phyloP scores from a whole-genome alignment of 2,329 filamentous ascomycete species.

The Ciborinia camelliae region DNA sequence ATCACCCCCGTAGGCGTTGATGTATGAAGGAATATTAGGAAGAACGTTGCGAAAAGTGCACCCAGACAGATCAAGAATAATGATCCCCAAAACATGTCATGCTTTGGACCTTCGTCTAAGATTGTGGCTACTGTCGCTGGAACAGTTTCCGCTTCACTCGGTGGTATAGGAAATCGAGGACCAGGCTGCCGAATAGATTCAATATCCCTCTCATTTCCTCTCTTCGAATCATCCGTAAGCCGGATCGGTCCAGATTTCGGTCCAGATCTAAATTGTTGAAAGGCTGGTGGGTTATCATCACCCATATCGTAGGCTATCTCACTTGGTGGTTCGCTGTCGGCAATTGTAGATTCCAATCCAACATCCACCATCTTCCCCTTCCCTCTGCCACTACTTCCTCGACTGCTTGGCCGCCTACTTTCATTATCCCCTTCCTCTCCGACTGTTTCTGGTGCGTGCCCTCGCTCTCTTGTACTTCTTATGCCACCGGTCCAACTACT shows the following conservation, averaged over 20 bases:
- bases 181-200: slow-evolving; percentile 25
- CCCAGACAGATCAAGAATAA: slow-evolving; percentile 83
- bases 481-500: slow-evolving; percentile 60
- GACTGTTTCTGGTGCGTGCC: slow-evolving; percentile 31
- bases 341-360: slow-evolving; percentile 67
- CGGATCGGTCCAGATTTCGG: slow-evolving; percentile 35
- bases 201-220: slow-evolving; percentile 26
- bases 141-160: slow-evolving; percentile 42
- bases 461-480: slow-evolving; percentile 34
- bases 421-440: slow-evolving; percentile 40
- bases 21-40: slow-evolving; percentile 88
- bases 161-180: slow-evolving; percentile 29
- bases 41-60: slow-evolving; percentile 80
- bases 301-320: slow-evolving; percentile 55
- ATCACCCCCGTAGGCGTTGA: slow-evolving; percentile 66
- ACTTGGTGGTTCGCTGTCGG: slow-evolving; percentile 57
- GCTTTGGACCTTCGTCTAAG: slow-evolving; percentile 67
- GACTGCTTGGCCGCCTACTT: slow-evolving; percentile 30
- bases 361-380: slow-evolving; percentile 78
- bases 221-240: slow-evolving; percentile 32
- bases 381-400: slow-evolving; percentile 47
- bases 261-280: slow-evolving; percentile 52
- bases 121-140: slow-evolving; percentile 55
- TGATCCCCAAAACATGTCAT: slow-evolving; percentile 90
- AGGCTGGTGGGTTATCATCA: slow-evolving; percentile 57